These are phyloP conservation scores for Furcasterigmium sp. DNA, from an alignment of 2,329 filamentous ascomycete genomes.

Conservation along the genomic window DNA sequence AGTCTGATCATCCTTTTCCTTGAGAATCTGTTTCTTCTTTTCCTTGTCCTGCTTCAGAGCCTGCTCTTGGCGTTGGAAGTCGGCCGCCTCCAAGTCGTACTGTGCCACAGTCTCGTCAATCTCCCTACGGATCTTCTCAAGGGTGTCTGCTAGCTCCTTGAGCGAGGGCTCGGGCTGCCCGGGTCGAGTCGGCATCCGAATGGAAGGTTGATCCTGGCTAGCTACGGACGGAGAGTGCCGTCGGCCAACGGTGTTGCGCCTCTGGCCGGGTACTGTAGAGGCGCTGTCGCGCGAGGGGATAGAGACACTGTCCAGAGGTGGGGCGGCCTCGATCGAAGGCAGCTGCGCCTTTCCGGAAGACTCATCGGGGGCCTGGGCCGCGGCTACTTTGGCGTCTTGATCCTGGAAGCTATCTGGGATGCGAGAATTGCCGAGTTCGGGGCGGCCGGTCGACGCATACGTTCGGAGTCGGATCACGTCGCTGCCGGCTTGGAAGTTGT, in stretches of 20 bases:
- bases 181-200: constrained; percentile 22
- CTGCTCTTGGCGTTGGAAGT: constrained; percentile 59
- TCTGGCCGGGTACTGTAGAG: constrained; percentile 27
- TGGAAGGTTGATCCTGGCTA: constrained; percentile 44
- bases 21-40: constrained; percentile 68
- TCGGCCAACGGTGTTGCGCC: constrained; percentile 66
- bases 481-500: constrained; percentile 90
- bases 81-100: constrained; percentile 66
- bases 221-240: constrained; percentile 52
- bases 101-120: constrained; percentile 72
- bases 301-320: constrained; percentile 55
- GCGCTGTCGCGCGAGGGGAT: constrained; percentile 62
- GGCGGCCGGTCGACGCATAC: constrained; percentile 57
- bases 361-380: constrained; percentile 31
- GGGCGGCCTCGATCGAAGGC: constrained; percentile 56
- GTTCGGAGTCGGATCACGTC: constrained; percentile 80
- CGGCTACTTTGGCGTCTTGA: constrained; percentile 34
- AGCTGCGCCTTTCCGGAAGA: constrained; percentile 41
- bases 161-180: constrained; percentile 62
- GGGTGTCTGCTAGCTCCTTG: constrained; percentile 72
- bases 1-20: constrained; percentile 87
- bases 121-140: constrained; percentile 76
- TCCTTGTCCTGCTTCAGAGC: constrained; percentile 75
- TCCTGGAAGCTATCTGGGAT: constrained; percentile 51
- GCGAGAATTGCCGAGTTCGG: constrained; percentile 51